A percentile compares a stretch with the other conserved stretches of the same genome.
These are phyloP conservation scores for Suhomyces terraborum DNA, from an alignment of 1,139 yeast species.

Conservation along the genomic window DNA sequence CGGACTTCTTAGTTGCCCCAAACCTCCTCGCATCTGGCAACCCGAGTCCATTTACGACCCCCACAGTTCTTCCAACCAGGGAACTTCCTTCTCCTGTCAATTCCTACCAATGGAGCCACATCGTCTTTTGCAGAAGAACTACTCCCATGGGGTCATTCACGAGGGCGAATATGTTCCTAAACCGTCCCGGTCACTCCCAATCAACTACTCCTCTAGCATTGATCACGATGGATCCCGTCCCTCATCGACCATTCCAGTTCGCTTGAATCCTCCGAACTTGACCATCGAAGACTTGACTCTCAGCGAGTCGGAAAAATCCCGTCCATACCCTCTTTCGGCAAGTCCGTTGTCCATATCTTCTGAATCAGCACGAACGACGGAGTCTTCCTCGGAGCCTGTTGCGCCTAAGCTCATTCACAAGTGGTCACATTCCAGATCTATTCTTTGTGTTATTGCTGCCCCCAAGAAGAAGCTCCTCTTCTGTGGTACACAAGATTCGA, in stretches of 20 bases:
- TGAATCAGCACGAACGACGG: slow-evolving; percentile 3
- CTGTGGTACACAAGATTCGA: slow-evolving; percentile 95
- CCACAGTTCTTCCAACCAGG: too few relatives aligned
- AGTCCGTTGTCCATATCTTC: slow-evolving; percentile 7
- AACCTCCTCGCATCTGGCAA: too few relatives aligned
- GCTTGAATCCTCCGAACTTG: slow-evolving; percentile 25
- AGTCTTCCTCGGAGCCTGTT: neutral
- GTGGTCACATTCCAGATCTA: slow-evolving; percentile 76
- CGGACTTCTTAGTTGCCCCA: too few relatives aligned
- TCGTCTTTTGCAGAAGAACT: slow-evolving; percentile 4
- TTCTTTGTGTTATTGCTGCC: slow-evolving; percentile 74
- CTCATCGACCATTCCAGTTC: slow-evolving; percentile 21
- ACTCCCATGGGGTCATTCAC: slow-evolving; percentile 26
- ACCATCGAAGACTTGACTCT: slow-evolving; percentile 11
- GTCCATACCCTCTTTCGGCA: slow-evolving; percentile 4
- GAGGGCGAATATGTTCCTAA: slow-evolving; percentile 36
- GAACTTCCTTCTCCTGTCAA: neutral
- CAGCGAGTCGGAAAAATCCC: neutral
- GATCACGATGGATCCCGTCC: slow-evolving; percentile 19
- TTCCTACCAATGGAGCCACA: neutral
- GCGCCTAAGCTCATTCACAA: slow-evolving; percentile 49
- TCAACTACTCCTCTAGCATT: slow-evolving; percentile 24
- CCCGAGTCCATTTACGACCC: too few relatives aligned
- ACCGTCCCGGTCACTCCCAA: slow-evolving; percentile 34
- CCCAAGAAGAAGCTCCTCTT: slow-evolving; percentile 61